A percentile compares a stretch with the other conserved stretches of the same genome.
Evolutionary conservation across 805 yeast genomes (phyloP).

Genomic region (Metahyphopichia silvanorum): DNA sequence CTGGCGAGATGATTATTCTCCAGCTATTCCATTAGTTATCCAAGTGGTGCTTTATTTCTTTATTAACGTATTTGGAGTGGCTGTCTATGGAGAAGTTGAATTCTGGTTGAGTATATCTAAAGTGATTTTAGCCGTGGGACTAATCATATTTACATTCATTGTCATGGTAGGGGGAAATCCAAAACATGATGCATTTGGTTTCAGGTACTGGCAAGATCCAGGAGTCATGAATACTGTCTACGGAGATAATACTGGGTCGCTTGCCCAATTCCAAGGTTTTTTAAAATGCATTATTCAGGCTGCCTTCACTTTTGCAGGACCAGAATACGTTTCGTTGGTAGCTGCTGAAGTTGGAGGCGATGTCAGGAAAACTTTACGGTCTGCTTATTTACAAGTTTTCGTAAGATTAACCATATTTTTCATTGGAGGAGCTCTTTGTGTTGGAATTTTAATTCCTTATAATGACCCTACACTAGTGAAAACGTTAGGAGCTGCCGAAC

Average conservation of each 20-base stretch:
- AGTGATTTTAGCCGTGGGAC: conserved; percentile 69
- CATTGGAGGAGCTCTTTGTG: conserved; percentile 70
- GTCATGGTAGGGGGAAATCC: conserved; percentile 92
- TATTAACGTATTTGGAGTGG: conserved; percentile 71
- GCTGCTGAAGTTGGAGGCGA: conserved; percentile 71
- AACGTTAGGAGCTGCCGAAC: conserved; percentile 53
- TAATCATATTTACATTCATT: conserved; percentile 69
- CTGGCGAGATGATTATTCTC: conserved; percentile 75
- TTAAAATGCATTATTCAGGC: conserved; percentile 68
- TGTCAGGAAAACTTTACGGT: conserved; percentile 72
- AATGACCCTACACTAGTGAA: conserved; percentile 58
- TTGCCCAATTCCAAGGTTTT: conserved; percentile 73
- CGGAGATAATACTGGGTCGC: conserved; percentile 37
- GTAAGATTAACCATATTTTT: conserved; percentile 65
- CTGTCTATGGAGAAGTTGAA: conserved; percentile 76
- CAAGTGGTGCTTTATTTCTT: conserved; percentile 61
- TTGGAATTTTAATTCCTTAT: conserved; percentile 72
- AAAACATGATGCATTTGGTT: conserved; percentile 50
- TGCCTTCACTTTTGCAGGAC: conserved; percentile 78
- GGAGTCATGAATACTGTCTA: conserved; percentile 32
- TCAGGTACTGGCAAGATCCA: conserved; percentile 41
- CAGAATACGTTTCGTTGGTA: conserved; percentile 80
- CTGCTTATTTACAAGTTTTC: conserved; percentile 74
- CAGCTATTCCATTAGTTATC: conserved; percentile 65
- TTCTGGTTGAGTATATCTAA: conserved; percentile 71